Conservation (phyloP, 2,329 filamentous ascomycete genomes). For the Fusarium paranaense region DNA sequence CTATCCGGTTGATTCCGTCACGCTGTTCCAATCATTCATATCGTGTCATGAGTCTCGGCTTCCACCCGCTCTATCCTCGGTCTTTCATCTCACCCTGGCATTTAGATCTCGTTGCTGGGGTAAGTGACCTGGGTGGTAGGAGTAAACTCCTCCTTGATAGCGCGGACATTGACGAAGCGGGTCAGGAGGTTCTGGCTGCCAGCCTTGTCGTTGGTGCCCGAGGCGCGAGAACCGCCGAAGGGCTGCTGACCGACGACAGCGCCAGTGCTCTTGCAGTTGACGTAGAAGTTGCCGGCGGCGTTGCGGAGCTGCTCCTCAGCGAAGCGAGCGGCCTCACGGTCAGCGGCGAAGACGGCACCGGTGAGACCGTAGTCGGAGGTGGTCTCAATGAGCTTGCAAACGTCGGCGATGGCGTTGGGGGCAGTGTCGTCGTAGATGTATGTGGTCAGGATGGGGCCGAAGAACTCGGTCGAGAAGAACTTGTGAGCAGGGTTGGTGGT, state of each 20-base stretch:
- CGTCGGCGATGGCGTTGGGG: conserved; percentile 66
- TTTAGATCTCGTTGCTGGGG: conserved; percentile 75
- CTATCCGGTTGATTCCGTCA: not conserved
- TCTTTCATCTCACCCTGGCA: not conserved
- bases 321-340: conserved; percentile 72
- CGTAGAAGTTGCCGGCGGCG: conserved; percentile 85
- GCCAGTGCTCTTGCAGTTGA: conserved; percentile 85
- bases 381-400: conserved; percentile 73
- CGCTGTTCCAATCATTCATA: conserved; percentile 21
- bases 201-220: conserved; percentile 80
- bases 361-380: conserved; percentile 84
- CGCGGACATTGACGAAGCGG: conserved; percentile 74
- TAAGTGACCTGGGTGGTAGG: conserved; percentile 73
- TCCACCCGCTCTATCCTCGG: not conserved
- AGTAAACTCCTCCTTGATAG: conserved; percentile 81
- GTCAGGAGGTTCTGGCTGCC: conserved; percentile 72
- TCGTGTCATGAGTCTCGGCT: conserved; percentile 8
- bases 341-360: conserved; percentile 79
- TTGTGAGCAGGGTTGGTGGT: conserved; percentile 80
- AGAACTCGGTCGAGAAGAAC: conserved; percentile 82
- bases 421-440: conserved; percentile 82
- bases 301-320: conserved; percentile 80
- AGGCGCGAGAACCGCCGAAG: conserved; percentile 75
- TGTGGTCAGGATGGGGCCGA: conserved; percentile 80
- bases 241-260: conserved; percentile 80